Evolutionary conservation across 2,329 filamentous ascomycete species (phyloP), one percentile per base, ranked within the genome.

Genomic region (Talaromyces sp.): DNA sequence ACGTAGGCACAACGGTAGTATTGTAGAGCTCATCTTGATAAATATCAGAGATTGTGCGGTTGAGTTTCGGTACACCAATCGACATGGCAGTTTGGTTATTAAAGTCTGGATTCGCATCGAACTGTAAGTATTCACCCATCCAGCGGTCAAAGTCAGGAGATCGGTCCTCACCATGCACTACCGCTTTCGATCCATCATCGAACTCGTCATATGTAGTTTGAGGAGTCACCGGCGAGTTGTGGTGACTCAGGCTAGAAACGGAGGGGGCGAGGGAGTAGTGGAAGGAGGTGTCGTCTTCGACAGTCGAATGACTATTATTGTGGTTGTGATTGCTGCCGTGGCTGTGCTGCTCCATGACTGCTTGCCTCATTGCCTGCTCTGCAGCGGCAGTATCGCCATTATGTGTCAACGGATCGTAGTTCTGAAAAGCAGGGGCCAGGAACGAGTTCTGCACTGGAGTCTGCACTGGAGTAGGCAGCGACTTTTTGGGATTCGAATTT

Each of bases 1-100:
- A 63, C 61, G 74, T 71, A 14, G 75, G 69, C 72, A 76, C 75
- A 68, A 74, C 27, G 76, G 81, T 71, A 70, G 78, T 68, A 70
- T 89, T 93, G 82, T 91, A 96, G 0, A 96, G 84, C 76, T 95
- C 92, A 75, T 97, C 93, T 71, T 87, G 85, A 73, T 91, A 94
- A 59, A 92, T 85, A 73, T 96, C 92, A 24, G 92, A 94, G 80
- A 95, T 92, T 0, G 93, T 95, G 64, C 92, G 86, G 70, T 93
- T 89, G 68, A 96, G 85, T 78, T 94, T 95, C 31, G 93, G 90
- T 31, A 88, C 81, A 45, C 83, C 81, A 67, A 81, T 72, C 56
- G 76, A 66, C 70, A 77, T 68, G 69, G 68, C 66, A 69, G 73
- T 75, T 63, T 74, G 65, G 69, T 72, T 77, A 58, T 64, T 81